A percentile compares a stretch with the other conserved stretches of the same genome.
Conservation (phyloP, 2,329 filamentous ascomycete genomes). For the Penicillium sp. region DNA sequence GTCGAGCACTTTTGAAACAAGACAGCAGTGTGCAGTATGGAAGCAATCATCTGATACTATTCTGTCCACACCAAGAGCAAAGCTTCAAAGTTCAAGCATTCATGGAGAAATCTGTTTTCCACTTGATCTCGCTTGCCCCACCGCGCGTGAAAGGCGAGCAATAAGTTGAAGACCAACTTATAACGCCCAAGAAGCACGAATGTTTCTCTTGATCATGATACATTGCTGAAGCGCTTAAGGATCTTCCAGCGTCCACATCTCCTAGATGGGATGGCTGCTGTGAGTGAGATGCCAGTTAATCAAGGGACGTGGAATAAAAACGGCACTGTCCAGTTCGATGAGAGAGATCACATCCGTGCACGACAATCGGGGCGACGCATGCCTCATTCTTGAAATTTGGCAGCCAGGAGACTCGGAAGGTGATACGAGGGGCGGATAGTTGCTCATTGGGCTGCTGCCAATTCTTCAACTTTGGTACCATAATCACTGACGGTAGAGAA, state of each 20-base stretch:
- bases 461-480: no score
- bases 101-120: neutral
- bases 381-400: neutral
- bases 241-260: no score
- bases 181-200: neutral
- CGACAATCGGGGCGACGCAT: neutral
- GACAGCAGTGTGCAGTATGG: neutral
- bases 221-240: neutral
- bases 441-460: neutral
- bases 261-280: no score
- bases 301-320: neutral
- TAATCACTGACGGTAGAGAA: no score
- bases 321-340: no score
- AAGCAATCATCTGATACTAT: neutral
- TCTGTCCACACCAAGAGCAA: neutral
- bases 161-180: neutral
- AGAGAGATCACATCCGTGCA: no score
- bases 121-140: neutral
- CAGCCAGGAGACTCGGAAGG: neutral
- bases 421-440: neutral
- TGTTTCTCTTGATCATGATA: neutral
- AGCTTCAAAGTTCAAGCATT: neutral
- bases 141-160: neutral
- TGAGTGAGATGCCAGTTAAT: neutral
- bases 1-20: no score